A percentile compares a stretch with the other conserved stretches of the same genome.
Conservation (phyloP, 2,329 filamentous ascomycete genomes). For the Trichoderma sp. region DNA sequence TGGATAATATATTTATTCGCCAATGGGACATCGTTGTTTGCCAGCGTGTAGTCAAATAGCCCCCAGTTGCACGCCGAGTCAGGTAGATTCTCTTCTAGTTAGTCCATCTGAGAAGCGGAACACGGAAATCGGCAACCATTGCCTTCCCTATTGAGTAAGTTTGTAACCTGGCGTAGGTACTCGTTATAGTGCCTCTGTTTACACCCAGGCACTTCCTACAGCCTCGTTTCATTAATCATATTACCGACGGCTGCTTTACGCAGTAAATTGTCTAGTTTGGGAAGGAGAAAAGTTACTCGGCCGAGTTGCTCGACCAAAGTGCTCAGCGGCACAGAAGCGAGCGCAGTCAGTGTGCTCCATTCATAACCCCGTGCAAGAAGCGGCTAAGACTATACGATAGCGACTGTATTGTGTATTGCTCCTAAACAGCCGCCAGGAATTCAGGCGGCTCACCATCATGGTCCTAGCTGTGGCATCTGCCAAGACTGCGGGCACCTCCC, state of each 20-base stretch:
- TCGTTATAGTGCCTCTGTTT: neutral
- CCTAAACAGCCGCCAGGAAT: neutral
- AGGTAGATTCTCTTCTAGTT: neutral
- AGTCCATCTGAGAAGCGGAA: neutral
- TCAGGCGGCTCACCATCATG: neutral
- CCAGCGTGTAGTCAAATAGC: neutral
- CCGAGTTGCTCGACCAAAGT: neutral
- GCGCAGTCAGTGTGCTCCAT: neutral
- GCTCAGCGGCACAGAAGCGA: neutral
- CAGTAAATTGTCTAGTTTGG: neutral
- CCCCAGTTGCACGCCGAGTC: neutral
- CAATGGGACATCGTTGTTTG: neutral
- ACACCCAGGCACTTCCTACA: neutral
- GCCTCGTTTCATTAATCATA: neutral
- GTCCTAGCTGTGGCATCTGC: neutral
- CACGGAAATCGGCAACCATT: neutral
- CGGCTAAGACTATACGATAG: neutral
- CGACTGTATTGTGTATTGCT: neutral
- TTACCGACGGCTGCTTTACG: neutral
- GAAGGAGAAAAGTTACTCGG: neutral
- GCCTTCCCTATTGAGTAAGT: constrained; percentile 9
- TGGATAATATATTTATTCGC: neutral
- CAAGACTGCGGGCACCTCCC: neutral
- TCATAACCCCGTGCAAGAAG: neutral
- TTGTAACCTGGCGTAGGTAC: neutral